These are phyloP conservation scores for Hypomontagnella monticulosa DNA, from an alignment of 495 filamentous ascomycete species.

Conservation along the genomic window DNA sequence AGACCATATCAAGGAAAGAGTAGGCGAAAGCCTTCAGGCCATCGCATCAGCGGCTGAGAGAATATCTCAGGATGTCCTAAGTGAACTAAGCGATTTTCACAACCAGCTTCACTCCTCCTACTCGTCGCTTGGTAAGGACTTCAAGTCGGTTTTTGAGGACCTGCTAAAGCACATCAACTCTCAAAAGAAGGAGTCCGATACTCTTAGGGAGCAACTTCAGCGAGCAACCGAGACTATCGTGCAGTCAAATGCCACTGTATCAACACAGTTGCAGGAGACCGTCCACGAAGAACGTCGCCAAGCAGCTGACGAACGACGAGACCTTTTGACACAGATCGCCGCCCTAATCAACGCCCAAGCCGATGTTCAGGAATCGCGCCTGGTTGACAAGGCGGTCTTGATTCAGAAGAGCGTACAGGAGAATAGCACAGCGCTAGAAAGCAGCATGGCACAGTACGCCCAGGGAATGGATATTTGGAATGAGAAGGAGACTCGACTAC, in stretches of 20 bases:
- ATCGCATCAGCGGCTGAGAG: slow-evolving; percentile 85
- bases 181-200: slow-evolving; percentile 82
- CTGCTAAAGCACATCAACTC: slow-evolving; percentile 74
- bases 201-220: slow-evolving; percentile 73
- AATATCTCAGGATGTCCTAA: slow-evolving; percentile 91
- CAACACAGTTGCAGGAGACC: slow-evolving; percentile 72
- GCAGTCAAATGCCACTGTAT: slow-evolving; percentile 70
- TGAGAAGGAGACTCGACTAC: slow-evolving; percentile 70
- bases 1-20: slow-evolving; percentile 84
- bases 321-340: slow-evolving; percentile 79
- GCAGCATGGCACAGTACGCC: slow-evolving; percentile 69
- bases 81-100: slow-evolving; percentile 84
- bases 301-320: slow-evolving; percentile 77
- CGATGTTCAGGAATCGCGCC: slow-evolving; percentile 75
- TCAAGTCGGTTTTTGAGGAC: slow-evolving; percentile 85
- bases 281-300: slow-evolving; percentile 78
- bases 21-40: slow-evolving; percentile 85
- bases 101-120: slow-evolving; percentile 86
- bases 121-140: slow-evolving; percentile 85
- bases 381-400: slow-evolving; percentile 67
- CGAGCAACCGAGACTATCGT: slow-evolving; percentile 71
- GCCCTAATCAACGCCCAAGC: slow-evolving; percentile 76
- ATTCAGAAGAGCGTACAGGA: slow-evolving; percentile 71
- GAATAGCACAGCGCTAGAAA: slow-evolving; percentile 70
- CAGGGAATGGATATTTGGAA: slow-evolving; percentile 81